Evolutionary conservation across 2,329 filamentous ascomycete genomes (phyloP).

Genomic region (Sporothrix mexicana): DNA sequence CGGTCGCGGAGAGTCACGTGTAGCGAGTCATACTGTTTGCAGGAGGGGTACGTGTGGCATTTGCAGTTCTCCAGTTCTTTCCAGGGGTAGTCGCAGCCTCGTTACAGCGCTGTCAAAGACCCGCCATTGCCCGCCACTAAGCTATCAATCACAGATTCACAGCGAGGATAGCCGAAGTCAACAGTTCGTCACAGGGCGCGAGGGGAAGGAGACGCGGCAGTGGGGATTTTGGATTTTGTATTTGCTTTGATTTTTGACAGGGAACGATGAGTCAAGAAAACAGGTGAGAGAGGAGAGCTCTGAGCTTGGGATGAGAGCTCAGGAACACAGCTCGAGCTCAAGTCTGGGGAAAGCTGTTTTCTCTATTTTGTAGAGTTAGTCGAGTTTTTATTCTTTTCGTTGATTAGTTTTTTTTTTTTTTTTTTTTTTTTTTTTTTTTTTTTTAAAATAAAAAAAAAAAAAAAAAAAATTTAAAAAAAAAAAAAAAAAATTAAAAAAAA

Average conservation of each 20-base stretch:
- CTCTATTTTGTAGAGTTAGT: neutral
- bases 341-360: neutral
- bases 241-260: neutral
- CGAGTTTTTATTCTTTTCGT: neutral
- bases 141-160: neutral
- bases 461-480: neutral
- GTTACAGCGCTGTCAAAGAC: neutral
- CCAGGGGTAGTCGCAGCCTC: neutral
- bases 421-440: neutral
- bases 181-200: slow-evolving; percentile 12
- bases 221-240: no score
- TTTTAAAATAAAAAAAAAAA: neutral
- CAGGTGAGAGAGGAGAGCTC: neutral
- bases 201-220: neutral
- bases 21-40: neutral
- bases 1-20: slow-evolving; percentile 22
- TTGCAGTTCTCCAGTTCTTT: no score
- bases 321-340: neutral
- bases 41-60: neutral
- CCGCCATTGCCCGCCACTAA: slow-evolving; percentile 7
- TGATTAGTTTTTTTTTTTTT: neutral
- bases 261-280: neutral
- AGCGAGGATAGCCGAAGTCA: neutral
- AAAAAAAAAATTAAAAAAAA: neutral
- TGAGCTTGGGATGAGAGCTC: neutral